phyloP scores from a whole-genome alignment of 768 basidiomycete species.

The Tulasnella sp. region DNA sequence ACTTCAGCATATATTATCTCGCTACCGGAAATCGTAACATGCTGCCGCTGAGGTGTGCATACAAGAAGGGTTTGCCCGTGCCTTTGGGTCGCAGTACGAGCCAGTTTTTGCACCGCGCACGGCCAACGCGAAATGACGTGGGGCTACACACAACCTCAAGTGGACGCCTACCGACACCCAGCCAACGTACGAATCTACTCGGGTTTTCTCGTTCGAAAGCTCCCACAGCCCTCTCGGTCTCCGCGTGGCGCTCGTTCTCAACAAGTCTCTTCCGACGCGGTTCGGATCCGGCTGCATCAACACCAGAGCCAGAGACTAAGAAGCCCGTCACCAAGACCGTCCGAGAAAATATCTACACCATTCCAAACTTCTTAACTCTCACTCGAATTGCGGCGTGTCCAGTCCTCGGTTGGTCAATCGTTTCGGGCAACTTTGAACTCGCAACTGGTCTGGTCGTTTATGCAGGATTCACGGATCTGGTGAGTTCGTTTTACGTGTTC shows the following conservation, averaged over 20 bases:
- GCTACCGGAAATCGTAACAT: neutral
- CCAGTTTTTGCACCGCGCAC: neutral
- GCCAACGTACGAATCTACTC: too few relatives aligned
- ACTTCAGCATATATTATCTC: neutral
- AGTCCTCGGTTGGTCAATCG: conserved; percentile 80
- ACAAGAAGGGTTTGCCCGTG: neutral
- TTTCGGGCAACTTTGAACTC: conserved; percentile 67
- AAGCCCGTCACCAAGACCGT: neutral
- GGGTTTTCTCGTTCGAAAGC: neutral
- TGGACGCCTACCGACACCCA: neutral
- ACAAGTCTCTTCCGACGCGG: neutral
- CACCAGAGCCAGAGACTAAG: neutral
- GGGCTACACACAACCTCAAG: neutral
- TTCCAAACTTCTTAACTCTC: conserved; percentile 83
- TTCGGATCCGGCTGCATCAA: neutral
- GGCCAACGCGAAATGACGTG: neutral
- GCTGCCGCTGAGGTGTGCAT: neutral
- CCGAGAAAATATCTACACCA: conserved; percentile 86
- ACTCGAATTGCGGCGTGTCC: conserved; percentile 88
- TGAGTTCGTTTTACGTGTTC: conserved; percentile 31
- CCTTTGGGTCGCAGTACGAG: neutral
- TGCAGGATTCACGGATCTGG: conserved; percentile 88
- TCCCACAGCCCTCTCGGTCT: neutral
- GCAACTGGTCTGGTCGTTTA: conserved; percentile 82
- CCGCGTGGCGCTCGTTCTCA: neutral